A percentile compares a stretch with the other conserved stretches of the same genome.
Conservation (phyloP, 176 grass and related monocot species). For the Aegilops bicornis region DNA sequence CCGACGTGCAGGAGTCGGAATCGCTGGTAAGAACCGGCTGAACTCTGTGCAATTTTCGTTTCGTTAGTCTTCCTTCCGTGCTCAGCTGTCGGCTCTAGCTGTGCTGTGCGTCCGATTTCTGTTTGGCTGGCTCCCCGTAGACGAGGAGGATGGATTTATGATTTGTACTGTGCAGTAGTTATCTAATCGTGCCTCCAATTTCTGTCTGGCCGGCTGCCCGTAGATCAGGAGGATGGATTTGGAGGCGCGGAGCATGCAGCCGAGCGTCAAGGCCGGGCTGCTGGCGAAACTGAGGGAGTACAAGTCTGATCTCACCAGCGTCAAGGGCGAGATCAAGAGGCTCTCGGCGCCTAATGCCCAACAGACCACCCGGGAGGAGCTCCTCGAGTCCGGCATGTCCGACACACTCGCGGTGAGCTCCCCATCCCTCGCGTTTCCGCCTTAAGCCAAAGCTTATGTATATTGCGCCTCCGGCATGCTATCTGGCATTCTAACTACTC, state of each 20-base stretch:
- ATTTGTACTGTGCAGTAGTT: neutral
- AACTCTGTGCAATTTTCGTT: too few relatives aligned
- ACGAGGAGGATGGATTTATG: neutral
- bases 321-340: slow-evolving; percentile 73
- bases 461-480: too few relatives aligned
- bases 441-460: too few relatives aligned
- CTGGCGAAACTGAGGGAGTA: slow-evolving; percentile 86
- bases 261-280: slow-evolving; percentile 67
- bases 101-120: too few relatives aligned
- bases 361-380: slow-evolving; percentile 72
- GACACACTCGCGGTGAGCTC: slow-evolving; percentile 61
- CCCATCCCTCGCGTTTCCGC: neutral
- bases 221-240: slow-evolving; percentile 92
- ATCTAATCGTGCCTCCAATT: neutral
- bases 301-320: slow-evolving; percentile 77
- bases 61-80: too few relatives aligned
- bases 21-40: slow-evolving; percentile 42
- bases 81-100: too few relatives aligned
- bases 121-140: too few relatives aligned
- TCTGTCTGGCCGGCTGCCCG: neutral
- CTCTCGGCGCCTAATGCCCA: slow-evolving; percentile 54
- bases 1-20: slow-evolving; percentile 70
- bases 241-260: slow-evolving; percentile 83
- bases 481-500: too few relatives aligned
- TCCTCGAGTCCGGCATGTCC: slow-evolving; percentile 65